Percentiles rank a stretch among this genome's conserved stretches.
Evolutionary conservation across 352 stramenopile species (phyloP).

Genomic region (Globisporangium nagaii): DNA sequence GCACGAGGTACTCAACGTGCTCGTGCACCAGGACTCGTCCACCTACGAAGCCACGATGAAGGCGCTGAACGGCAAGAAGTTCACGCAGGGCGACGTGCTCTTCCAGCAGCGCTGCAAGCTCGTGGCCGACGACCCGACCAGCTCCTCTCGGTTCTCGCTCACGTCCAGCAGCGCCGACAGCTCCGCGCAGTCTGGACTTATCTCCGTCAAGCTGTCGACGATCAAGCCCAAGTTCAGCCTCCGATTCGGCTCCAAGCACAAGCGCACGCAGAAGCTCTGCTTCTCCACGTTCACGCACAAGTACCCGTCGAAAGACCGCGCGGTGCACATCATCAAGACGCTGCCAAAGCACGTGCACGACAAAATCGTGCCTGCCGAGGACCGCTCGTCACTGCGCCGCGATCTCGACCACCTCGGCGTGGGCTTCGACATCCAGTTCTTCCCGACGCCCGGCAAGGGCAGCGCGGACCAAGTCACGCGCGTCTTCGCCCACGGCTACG

Average conservation of each 20-base stretch:
- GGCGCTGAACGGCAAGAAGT: constrained; percentile 39
- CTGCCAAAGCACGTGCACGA: constrained; percentile 44
- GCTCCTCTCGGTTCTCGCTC: background rate
- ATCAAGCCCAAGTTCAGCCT: constrained; percentile 25
- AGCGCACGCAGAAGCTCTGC: constrained; percentile 48
- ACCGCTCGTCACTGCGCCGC: constrained; percentile 33
- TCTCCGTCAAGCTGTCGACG: constrained; percentile 29
- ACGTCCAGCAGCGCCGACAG: background rate
- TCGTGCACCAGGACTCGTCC: constrained; percentile 34
- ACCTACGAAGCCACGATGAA: constrained; percentile 43
- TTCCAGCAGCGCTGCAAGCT: constrained; percentile 37
- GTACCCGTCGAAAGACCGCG: constrained; percentile 35
- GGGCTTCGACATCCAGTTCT: constrained; percentile 43
- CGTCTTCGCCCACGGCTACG: constrained; percentile 45
- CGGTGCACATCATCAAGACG: constrained; percentile 61
- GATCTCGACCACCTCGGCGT: constrained; percentile 47
- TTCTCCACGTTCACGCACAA: constrained; percentile 36
- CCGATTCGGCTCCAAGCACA: constrained; percentile 25
- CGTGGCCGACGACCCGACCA: constrained; percentile 10
- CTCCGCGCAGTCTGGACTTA: constrained; percentile 18
- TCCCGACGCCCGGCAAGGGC: constrained; percentile 12
- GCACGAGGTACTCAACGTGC: constrained; percentile 57
- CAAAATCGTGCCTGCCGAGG: constrained; percentile 21
- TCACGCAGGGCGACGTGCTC: constrained; percentile 38
- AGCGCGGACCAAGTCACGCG: constrained; percentile 30